phyloP scores from a whole-genome alignment of 805 yeast species.

The Metschnikowia peoriensis region DNA sequence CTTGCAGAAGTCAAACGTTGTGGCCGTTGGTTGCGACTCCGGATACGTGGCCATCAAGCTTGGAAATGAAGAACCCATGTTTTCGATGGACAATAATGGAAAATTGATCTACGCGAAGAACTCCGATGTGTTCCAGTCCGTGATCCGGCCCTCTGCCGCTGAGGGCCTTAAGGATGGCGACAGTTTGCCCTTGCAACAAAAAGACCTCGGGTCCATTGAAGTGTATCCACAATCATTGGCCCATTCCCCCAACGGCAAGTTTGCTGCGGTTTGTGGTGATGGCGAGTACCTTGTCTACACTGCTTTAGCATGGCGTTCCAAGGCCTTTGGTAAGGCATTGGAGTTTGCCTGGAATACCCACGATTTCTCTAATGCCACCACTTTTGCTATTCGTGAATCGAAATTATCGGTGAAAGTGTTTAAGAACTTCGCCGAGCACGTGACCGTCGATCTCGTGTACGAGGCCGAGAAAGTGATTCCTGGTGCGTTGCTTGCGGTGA shows the following conservation, averaged over 20 bases:
- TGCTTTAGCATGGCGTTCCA: conserved; percentile 97
- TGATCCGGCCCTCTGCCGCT: conserved; percentile 63
- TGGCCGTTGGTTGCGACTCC: conserved; percentile 93
- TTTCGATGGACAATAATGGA: conserved; percentile 91
- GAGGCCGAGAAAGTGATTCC: conserved; percentile 80
- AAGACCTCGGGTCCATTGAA: conserved; percentile 93
- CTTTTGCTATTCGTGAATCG: conserved; percentile 79
- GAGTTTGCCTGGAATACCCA: conserved; percentile 97
- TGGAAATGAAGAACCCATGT: conserved; percentile 92
- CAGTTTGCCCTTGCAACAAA: conserved; percentile 67
- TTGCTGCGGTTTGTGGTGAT: conserved; percentile 95
- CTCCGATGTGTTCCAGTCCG: conserved; percentile 82
- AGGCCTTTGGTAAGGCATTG: conserved; percentile 82
- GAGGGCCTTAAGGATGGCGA: conserved; percentile 80
- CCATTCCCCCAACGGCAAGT: conserved; percentile 97
- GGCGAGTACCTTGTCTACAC: conserved; percentile 96
- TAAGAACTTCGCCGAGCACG: conserved; percentile 81
- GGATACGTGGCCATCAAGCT: conserved; percentile 86
- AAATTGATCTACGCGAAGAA: conserved; percentile 89
- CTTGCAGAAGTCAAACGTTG: conserved; percentile 65
- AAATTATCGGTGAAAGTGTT: conserved; percentile 63
- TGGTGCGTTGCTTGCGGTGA: conserved; percentile 85
- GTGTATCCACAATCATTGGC: conserved; percentile 81
- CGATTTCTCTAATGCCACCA: conserved; percentile 54
- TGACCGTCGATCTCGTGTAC: conserved; percentile 63